These are phyloP conservation scores for Pseudogymnoascus sp. DNA, from an alignment of 2,329 filamentous ascomycete species.

Conservation along the genomic window DNA sequence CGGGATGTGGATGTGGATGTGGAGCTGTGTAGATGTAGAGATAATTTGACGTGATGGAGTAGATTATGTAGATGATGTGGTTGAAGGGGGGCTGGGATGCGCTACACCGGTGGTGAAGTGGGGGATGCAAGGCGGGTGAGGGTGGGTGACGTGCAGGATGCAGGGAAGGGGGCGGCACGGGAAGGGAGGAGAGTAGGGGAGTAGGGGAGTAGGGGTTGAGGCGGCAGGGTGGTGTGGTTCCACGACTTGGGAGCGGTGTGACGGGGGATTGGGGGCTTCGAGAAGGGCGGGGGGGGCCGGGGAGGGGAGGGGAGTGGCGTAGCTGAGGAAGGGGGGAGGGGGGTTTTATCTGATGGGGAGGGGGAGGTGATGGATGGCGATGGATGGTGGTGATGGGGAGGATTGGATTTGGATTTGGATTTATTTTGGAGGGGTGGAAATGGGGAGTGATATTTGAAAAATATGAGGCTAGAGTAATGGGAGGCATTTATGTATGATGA, in stretches of 20 bases:
- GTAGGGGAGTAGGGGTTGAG: background rate
- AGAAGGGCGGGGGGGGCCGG: background rate
- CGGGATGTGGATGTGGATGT: too few relatives aligned
- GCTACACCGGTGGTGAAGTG: background rate
- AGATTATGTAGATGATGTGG: background rate
- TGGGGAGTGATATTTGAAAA: background rate
- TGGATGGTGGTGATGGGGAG: background rate
- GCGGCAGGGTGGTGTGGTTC: background rate
- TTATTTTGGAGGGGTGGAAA: background rate
- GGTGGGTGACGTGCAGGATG: background rate
- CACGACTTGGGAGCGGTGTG: background rate
- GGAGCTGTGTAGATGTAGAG: too few relatives aligned
- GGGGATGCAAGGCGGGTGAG: background rate
- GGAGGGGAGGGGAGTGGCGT: background rate
- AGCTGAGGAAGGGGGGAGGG: background rate
- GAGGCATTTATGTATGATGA: background rate
- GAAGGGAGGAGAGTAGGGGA: background rate
- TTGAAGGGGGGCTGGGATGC: background rate
- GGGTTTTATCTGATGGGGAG: background rate
- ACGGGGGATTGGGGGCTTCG: background rate
- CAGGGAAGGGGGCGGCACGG: background rate
- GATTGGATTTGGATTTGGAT: background rate
- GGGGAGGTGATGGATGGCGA: background rate
- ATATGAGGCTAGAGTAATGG: background rate
- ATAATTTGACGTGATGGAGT: too few relatives aligned